These are phyloP conservation scores for Cercospora sp. DNA, from an alignment of 2,329 filamentous ascomycete genomes.

Conservation along the genomic window DNA sequence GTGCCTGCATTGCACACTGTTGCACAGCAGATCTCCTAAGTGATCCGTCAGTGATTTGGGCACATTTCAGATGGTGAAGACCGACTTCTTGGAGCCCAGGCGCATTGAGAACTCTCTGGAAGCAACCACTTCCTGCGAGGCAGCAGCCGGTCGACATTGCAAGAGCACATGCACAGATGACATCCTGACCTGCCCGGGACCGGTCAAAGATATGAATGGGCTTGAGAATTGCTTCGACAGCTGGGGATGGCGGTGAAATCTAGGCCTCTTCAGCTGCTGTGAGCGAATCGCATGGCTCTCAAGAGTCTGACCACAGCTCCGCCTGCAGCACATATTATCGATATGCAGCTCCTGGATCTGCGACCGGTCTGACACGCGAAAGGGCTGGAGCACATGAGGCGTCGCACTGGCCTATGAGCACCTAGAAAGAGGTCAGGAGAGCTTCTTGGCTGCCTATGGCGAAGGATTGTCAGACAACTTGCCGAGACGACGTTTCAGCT, in stretches of 20 bases:
- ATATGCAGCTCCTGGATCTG: neutral
- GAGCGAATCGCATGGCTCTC: neutral
- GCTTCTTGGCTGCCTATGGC: neutral
- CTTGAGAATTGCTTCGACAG: slow-evolving; percentile 2
- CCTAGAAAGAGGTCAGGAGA: neutral
- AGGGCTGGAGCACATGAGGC: neutral
- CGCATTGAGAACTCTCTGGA: neutral
- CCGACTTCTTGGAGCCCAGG: neutral
- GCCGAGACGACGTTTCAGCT: neutral
- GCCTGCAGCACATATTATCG: neutral
- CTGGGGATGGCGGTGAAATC: neutral
- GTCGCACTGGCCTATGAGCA: neutral
- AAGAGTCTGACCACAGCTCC: neutral
- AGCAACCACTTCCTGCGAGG: neutral
- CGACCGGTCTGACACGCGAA: neutral
- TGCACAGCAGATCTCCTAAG: neutral
- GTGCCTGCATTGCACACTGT: neutral
- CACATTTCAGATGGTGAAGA: neutral
- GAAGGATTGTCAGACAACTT: neutral
- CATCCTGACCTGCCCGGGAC: neutral
- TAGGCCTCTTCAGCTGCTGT: neutral
- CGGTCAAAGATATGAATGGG: slow-evolving; percentile 3
- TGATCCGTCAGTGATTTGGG: neutral
- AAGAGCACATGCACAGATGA: neutral
- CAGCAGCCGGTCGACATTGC: neutral